A percentile compares a stretch with the other conserved stretches of the same genome.
Evolutionary conservation across 164 flowering plant species (phyloP).

Genomic region (Vitis amurensis): DNA sequence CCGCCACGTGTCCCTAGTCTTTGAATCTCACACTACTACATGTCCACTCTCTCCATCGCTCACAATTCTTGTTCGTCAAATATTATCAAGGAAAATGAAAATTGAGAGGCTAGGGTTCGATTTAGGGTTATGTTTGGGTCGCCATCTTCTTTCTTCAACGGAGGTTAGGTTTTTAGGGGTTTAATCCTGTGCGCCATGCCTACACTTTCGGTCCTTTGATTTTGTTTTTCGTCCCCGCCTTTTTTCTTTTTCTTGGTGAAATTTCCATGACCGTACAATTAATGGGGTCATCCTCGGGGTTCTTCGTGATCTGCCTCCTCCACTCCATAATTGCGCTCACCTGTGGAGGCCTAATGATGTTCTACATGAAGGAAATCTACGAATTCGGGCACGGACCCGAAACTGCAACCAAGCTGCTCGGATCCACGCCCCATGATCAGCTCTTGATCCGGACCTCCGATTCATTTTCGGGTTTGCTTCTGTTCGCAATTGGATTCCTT

Average conservation of each 20-base stretch:
- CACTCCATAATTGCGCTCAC: conserved; percentile 42
- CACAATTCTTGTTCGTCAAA: too few relatives aligned
- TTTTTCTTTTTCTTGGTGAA: too few relatives aligned
- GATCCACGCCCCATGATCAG: conserved; percentile 77
- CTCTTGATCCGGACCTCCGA: conserved; percentile 64
- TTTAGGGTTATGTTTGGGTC: too few relatives aligned
- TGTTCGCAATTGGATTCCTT: conserved; percentile 53
- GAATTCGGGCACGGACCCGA: conserved; percentile 56
- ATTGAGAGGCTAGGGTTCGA: too few relatives aligned
- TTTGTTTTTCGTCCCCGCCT: neutral
- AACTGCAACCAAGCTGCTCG: conserved; percentile 46
- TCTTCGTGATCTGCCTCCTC: conserved; percentile 42
- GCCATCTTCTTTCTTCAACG: too few relatives aligned
- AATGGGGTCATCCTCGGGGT: conserved; percentile 28
- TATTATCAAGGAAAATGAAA: too few relatives aligned
- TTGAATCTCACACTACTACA: neutral
- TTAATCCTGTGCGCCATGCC: conserved; percentile 4
- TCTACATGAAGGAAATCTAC: conserved; percentile 42
- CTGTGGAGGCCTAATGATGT: conserved; percentile 50
- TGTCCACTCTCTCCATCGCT: too few relatives aligned
- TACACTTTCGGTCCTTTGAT: neutral
- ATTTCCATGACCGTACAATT: neutral
- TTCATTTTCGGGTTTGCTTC: conserved; percentile 55
- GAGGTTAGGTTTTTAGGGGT: too few relatives aligned
- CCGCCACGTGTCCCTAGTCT: conserved; percentile 6